Evolutionary conservation across 345 rosid genomes (phyloP), one percentile per base, ranked within the genome.

Genomic region (Corymbia maculata): DNA sequence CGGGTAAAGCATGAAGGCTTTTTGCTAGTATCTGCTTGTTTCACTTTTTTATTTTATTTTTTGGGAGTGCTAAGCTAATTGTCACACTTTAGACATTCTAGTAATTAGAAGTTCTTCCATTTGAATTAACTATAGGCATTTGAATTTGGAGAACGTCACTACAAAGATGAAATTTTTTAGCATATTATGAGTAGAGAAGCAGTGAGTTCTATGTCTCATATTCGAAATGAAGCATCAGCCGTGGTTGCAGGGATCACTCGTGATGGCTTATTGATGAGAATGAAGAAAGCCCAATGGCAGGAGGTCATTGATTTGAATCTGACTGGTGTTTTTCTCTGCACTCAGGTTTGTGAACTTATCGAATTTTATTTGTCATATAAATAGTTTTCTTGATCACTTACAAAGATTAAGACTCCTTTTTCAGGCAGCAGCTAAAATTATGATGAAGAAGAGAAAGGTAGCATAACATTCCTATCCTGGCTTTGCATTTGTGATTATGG

Each of bases 361-460:
- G 0, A 26, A 75, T 75, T 42, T 44, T 61, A 87, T 70, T 91
- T 47, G 64, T 55, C 55, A 8, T 45, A n/a, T 88, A 85, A 52
- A 86, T 75, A 15, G 88, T 68, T 79, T 89, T 79, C 51, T 88
- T 90, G 87, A 89, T 88, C 92, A 22, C 86, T 85, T 82, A 32
- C 90, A 86, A 88, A 57, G 59, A 53, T 57, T 51, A 32, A 51
- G 49, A 42, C 52, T 89, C 86, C 86, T 75, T 91, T 92, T 94
- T 89, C 94, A 98, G 99, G 99, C 98, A 44, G 99, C 98, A 88
- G 91, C 95, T 86, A 98, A 96, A 94, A 95, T 98, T 92, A 97
- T 97, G 98, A 96, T 92, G 98, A 98, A 95, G 94, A 97, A 96
- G 94, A 95, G 87, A 92, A 97, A 94, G 97, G 96, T 95, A 75